Evolutionary conservation across 108 stramenopile genomes (phyloP).

Genomic region (Cyclostephanos invisitatus): DNA sequence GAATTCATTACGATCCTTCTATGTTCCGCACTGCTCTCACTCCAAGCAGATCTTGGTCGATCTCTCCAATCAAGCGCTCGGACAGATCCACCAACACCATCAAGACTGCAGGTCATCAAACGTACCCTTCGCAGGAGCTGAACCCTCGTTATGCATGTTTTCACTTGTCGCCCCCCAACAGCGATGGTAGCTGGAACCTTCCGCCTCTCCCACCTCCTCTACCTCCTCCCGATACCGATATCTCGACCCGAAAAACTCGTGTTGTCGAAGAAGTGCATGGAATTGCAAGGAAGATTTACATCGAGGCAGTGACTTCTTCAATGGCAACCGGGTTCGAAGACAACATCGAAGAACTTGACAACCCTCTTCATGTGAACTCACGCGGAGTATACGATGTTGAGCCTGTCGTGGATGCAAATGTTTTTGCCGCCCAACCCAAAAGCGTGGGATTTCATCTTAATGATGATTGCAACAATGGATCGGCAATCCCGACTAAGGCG

Average conservation of each 20-base stretch:
- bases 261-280: background rate
- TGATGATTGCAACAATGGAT: background rate
- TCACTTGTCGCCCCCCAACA: background rate
- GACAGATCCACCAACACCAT: background rate
- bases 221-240: background rate
- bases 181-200: background rate
- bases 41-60: background rate
- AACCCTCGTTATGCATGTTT: background rate
- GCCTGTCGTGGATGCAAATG: background rate
- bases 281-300: background rate
- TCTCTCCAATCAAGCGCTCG: constrained; percentile 16
- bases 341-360: no score
- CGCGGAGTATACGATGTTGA: background rate
- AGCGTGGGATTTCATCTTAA: background rate
- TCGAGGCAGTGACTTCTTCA: constrained; percentile 2
- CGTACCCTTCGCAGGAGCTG: constrained; percentile 9
- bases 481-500: background rate
- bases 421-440: background rate
- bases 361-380: background rate
- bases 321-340: background rate
- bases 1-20: background rate
- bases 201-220: constrained; percentile 7
- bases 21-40: constrained; percentile 2
- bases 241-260: background rate
- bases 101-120: background rate